Percentiles rank a stretch among this genome's conserved stretches.
Conservation (phyloP, 2,329 filamentous ascomycete genomes). For the Fusarium newnesense region DNA sequence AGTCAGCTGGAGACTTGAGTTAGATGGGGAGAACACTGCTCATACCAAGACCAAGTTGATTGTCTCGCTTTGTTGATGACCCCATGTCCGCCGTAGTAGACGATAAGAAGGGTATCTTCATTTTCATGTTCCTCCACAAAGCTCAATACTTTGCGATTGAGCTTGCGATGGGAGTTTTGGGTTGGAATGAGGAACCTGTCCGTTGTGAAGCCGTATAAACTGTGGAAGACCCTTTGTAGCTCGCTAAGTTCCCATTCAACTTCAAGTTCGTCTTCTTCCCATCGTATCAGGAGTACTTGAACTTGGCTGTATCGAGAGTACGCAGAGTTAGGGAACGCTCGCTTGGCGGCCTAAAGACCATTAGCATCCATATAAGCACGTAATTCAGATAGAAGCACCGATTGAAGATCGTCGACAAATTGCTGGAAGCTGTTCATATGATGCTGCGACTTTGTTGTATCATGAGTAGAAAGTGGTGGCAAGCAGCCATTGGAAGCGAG, state of each 20-base stretch:
- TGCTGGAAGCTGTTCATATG: slow-evolving; percentile 39
- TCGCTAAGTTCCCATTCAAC: slow-evolving; percentile 41
- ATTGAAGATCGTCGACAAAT: slow-evolving; percentile 39
- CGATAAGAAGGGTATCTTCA: slow-evolving; percentile 42
- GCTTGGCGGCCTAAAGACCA: slow-evolving; percentile 31
- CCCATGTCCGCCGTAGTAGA: slow-evolving; percentile 42
- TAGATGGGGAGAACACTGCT: not conserved
- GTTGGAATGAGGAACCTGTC: slow-evolving; percentile 41
- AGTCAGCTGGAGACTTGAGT: slow-evolving; percentile 23
- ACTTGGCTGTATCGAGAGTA: slow-evolving; percentile 43
- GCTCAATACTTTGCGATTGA: slow-evolving; percentile 38
- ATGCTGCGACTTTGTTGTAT: slow-evolving; percentile 42
- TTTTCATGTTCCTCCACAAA: slow-evolving; percentile 44
- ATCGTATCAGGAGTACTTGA: slow-evolving; percentile 40
- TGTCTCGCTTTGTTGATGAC: slow-evolving; percentile 42
- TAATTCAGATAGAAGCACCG: slow-evolving; percentile 6
- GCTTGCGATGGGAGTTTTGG: slow-evolving; percentile 40
- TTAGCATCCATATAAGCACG: not conserved
- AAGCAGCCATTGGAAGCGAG: slow-evolving; percentile 36
- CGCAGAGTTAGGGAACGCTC: slow-evolving; percentile 41
- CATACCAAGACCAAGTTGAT: slow-evolving; percentile 44
- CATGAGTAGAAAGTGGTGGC: slow-evolving; percentile 38
- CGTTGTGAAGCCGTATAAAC: slow-evolving; percentile 37
- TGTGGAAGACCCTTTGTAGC: slow-evolving; percentile 32
- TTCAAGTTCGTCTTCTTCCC: slow-evolving; percentile 44